phyloP scores from a whole-genome alignment of 2,329 filamentous ascomycete genomes.

The Xylariales sp. region DNA sequence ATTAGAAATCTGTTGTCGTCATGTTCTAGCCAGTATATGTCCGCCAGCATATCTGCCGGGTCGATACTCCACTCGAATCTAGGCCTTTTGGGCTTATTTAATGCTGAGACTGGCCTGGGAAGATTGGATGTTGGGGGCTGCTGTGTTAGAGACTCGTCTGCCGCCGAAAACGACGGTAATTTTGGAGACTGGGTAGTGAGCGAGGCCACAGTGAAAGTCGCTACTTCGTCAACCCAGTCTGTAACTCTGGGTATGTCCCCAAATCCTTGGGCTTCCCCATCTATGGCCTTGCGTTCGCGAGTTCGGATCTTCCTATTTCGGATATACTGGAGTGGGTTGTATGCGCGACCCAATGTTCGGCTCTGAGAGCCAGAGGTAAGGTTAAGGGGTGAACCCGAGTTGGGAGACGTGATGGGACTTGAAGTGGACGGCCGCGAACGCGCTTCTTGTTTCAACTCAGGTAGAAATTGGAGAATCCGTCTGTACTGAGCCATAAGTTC shows the following conservation, averaged over 20 bases:
- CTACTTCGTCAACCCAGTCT: constrained; percentile 80
- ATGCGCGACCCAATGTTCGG: constrained; percentile 71
- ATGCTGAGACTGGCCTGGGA: constrained; percentile 55
- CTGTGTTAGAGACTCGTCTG: constrained; percentile 59
- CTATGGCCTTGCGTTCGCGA: constrained; percentile 78
- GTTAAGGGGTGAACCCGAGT: constrained; percentile 44
- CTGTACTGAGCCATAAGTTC: constrained; percentile 89
- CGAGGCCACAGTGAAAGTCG: constrained; percentile 57
- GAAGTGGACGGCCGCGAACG: constrained; percentile 53
- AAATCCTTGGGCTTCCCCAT: constrained; percentile 82
- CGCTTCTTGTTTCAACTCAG: constrained; percentile 70
- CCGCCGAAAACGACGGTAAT: constrained; percentile 60
- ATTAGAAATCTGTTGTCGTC: constrained; percentile 82
- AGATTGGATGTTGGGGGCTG: constrained; percentile 52
- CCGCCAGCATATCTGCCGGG: constrained; percentile 87
- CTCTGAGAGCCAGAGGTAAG: constrained; percentile 49
- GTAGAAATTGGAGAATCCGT: constrained; percentile 80
- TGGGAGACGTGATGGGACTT: constrained; percentile 58
- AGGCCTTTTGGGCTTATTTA: constrained; percentile 74
- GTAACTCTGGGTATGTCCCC: constrained; percentile 77
- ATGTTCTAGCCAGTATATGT: constrained; percentile 91
- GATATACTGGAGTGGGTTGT: constrained; percentile 93
- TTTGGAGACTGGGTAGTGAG: constrained; percentile 51
- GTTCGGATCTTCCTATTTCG: constrained; percentile 88
- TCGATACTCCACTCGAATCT: constrained; percentile 87